These are phyloP conservation scores for Metschnikowia lachancei DNA, from an alignment of 805 yeast genomes.

Conservation along the genomic window DNA sequence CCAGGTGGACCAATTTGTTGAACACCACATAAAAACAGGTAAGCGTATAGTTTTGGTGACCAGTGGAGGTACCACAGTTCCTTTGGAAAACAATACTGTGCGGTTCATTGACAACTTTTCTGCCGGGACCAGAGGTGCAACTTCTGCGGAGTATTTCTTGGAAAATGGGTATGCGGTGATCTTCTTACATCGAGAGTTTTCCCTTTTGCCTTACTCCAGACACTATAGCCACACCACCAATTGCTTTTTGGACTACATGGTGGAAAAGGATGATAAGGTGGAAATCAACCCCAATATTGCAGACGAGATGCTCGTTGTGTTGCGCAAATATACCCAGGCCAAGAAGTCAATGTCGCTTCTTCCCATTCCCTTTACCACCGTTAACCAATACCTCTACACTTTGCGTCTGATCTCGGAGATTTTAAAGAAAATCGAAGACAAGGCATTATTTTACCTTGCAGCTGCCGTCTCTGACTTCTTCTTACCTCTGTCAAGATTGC, in stretches of 20 bases:
- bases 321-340: conserved; percentile 54
- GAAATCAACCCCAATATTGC: conserved; percentile 61
- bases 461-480: conserved; percentile 98
- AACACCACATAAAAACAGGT: conserved; percentile 45
- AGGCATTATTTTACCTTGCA: conserved; percentile 80
- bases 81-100: conserved; percentile 94
- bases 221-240: conserved; percentile 81
- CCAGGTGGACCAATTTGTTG: conserved; percentile 61
- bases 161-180: conserved; percentile 88
- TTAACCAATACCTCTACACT: conserved; percentile 88
- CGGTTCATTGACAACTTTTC: conserved; percentile 94
- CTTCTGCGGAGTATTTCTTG: conserved; percentile 88
- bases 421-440: conserved; percentile 52
- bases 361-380: conserved; percentile 87
- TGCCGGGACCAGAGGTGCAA: conserved; percentile 97
- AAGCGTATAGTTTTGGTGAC: conserved; percentile 78
- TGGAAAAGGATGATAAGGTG: conserved; percentile 52
- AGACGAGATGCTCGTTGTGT: conserved; percentile 56
- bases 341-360: conserved; percentile 53
- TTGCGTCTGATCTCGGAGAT: conserved; percentile 62
- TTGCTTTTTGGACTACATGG: conserved; percentile 83
- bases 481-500: conserved; percentile 78
- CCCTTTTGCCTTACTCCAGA: conserved; percentile 88
- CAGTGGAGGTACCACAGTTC: conserved; percentile 97
- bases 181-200: conserved; percentile 88